Percentiles rank a stretch among this genome's conserved stretches.
phyloP scores from a whole-genome alignment of 1,284 basidiomycete species.

The Melampsora larici-populina region DNA sequence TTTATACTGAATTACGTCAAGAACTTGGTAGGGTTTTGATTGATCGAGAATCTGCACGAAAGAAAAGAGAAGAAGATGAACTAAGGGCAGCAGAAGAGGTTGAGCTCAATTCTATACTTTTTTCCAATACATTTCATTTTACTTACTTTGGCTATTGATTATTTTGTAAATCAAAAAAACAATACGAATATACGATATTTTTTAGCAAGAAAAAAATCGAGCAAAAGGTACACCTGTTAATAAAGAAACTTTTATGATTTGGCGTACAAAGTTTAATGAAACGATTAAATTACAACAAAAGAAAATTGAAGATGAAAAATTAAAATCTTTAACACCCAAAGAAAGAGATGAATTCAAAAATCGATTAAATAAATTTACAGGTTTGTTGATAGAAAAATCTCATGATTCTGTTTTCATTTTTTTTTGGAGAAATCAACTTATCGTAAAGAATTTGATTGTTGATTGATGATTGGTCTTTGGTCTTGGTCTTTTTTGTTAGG shows the following conservation, averaged over 20 bases:
- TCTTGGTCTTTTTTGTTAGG: neutral
- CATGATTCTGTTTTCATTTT: too few relatives aligned
- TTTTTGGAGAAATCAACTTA: neutral
- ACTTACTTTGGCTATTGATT: too few relatives aligned
- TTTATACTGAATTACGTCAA: conserved; percentile 29
- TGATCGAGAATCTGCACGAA: neutral
- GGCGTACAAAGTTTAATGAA: conserved; percentile 32
- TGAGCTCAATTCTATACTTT: neutral
- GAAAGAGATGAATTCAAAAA: conserved; percentile 38
- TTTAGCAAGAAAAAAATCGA: conserved; percentile 15
- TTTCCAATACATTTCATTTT: too few relatives aligned
- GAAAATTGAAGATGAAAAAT: conserved; percentile 35
- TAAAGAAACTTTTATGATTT: conserved; percentile 35
- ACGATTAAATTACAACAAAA: conserved; percentile 14
- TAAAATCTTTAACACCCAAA: conserved; percentile 26
- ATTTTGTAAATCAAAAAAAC: too few relatives aligned
- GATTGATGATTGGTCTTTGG: neutral
- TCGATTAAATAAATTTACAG: conserved; percentile 20
- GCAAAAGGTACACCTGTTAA: conserved; percentile 40
- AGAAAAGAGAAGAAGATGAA: conserved; percentile 25
- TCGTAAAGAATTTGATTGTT: too few relatives aligned
- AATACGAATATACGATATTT: neutral
- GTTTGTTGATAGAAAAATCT: conserved; percentile 26
- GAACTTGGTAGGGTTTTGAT: conserved; percentile 19
- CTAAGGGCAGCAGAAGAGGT: conserved; percentile 27